Conservation (phyloP, 2,329 filamentous ascomycete species). For the Plectosphaerella plurivora region DNA sequence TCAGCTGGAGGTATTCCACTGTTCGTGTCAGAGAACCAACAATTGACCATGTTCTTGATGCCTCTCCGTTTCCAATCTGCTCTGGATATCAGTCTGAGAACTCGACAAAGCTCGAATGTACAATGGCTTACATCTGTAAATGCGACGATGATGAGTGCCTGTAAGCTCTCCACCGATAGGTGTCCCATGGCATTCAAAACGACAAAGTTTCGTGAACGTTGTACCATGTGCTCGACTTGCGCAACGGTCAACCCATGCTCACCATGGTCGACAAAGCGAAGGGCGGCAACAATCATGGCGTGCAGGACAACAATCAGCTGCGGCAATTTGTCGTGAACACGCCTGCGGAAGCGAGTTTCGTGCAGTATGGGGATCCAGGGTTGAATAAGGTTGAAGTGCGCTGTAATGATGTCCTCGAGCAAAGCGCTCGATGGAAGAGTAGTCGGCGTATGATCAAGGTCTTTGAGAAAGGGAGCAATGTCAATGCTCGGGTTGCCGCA, state of each 20-base stretch:
- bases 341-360: constrained; percentile 20
- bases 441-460: constrained; percentile 19
- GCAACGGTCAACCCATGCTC: constrained; percentile 15
- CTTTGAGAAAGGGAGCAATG: constrained; percentile 10
- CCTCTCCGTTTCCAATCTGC: constrained; percentile 14
- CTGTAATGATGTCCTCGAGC: constrained; percentile 15
- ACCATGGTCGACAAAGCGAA: constrained; percentile 19
- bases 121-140: constrained; percentile 26
- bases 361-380: constrained; percentile 36
- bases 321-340: constrained; percentile 19
- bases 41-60: constrained; percentile 13
- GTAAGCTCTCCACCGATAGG: constrained; percentile 29
- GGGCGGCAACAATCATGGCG: constrained; percentile 24
- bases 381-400: constrained; percentile 31
- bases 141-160: constrained; percentile 30
- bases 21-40: constrained; percentile 13
- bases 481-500: constrained; percentile 16
- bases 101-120: not conserved
- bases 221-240: constrained; percentile 9
- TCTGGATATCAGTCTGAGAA: not conserved
- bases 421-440: constrained; percentile 12
- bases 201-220: constrained; percentile 16
- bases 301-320: constrained; percentile 27
- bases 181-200: constrained; percentile 25
- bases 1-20: constrained; percentile 13